These are phyloP conservation scores for Podaxis sp. DNA, from an alignment of 768 basidiomycete species.

Conservation along the genomic window DNA sequence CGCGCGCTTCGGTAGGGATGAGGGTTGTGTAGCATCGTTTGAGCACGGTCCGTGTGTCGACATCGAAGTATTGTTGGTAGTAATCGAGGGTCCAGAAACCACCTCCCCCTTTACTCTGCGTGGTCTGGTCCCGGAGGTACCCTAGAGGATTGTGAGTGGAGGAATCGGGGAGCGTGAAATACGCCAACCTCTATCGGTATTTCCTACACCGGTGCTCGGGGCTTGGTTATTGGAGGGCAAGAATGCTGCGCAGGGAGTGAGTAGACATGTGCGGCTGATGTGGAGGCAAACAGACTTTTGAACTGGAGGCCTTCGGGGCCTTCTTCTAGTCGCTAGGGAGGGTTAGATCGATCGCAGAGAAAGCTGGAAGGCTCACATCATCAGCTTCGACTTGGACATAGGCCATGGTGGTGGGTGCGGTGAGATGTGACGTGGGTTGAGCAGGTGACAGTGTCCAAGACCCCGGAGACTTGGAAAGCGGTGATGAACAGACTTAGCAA, in stretches of 20 bases:
- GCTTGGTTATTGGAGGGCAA: constrained; percentile 42
- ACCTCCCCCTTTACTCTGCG: constrained; percentile 41
- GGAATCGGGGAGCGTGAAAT: neutral
- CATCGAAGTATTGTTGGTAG: constrained; percentile 86
- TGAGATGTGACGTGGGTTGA: constrained; percentile 1
- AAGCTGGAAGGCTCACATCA: constrained; percentile 45
- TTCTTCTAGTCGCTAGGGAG: constrained; percentile 47
- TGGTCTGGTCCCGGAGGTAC: constrained; percentile 56
- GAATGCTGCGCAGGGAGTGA: constrained; percentile 43
- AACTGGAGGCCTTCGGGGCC: constrained; percentile 71
- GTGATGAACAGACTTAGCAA: neutral
- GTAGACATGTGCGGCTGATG: neutral
- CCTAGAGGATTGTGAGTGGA: constrained; percentile 37
- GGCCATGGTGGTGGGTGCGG: constrained; percentile 44
- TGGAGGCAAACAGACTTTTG: constrained; percentile 45
- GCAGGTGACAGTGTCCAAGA: neutral
- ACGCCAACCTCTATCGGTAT: constrained; percentile 49
- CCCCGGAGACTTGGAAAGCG: neutral
- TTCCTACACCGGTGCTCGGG: constrained; percentile 38
- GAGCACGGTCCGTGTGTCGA: constrained; percentile 79
- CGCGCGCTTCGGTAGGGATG: constrained; percentile 60
- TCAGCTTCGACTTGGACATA: constrained; percentile 73
- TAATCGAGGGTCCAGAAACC: constrained; percentile 83
- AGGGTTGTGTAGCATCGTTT: constrained; percentile 75
- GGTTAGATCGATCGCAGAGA: neutral